Base-by-base conservation (phyloP, 352 stramenopile genomes). In the Pythium diclinum region DNA sequence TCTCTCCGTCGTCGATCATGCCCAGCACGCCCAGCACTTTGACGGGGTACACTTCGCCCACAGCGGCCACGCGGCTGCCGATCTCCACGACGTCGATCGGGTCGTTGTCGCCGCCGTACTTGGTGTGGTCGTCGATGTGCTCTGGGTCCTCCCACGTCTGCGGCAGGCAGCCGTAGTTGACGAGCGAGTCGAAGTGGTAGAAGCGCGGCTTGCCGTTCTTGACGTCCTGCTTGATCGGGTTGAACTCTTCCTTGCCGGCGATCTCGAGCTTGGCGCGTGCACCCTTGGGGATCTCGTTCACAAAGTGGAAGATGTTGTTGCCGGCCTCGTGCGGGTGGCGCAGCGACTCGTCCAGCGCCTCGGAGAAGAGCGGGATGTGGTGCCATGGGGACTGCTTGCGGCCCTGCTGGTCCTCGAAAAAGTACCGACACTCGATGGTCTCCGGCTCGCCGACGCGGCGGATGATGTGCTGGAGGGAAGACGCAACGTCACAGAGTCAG, bases 71-170 rank as follows among this genome's bases (percentile, higher is more conserved):
- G 23, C 83, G 79, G n/a, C 75, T 89, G 53, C 98, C 97, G 72
- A 99, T 99, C 79, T 99, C 98, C 40, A 71, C 98, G 42, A 99
- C 97, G 83, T 99, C 98, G 54, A 99, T 94, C 13, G 98, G 98
- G 87, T 99, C 98, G 71, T 99, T 97, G 76, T 99, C 98, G 25
- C 98, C 87, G 25, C 85, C 83, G 63, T 79, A 89, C 53, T 95
- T 93, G 38, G 98, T 94, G 65, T 89, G 80, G 3, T 88, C 86
- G 73, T 99, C 94, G 57, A 99, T 83, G 54, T 97, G 86, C 56
- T 94, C 94, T 6, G 97, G 97, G 74, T 99, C 96, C 76, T 99
- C 98, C 97, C 97, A 99, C 3, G 98, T 99, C 78, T 99, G 98
- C 48, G 98, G 98, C 61, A 99, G 72, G 67, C 89, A 98, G 59